These are phyloP conservation scores for Neofusicoccum ribis DNA, from an alignment of 2,329 filamentous ascomycete species.

Conservation along the genomic window DNA sequence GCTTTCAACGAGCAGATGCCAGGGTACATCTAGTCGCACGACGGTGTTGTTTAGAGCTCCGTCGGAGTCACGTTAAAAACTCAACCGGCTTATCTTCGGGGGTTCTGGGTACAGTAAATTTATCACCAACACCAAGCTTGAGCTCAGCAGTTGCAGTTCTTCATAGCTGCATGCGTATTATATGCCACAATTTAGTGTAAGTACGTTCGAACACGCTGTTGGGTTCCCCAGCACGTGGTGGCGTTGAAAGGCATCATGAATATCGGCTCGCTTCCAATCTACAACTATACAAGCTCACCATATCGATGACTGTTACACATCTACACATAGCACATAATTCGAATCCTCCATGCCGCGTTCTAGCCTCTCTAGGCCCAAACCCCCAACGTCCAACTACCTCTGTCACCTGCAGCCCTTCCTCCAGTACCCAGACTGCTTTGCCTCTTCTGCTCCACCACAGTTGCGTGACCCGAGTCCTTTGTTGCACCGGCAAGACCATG, in stretches of 20 bases:
- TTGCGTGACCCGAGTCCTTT: constrained; percentile 34
- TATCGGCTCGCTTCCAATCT: too few relatives aligned
- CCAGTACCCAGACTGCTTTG: constrained; percentile 9
- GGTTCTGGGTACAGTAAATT: neutral
- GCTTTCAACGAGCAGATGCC: neutral
- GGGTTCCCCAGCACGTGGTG: too few relatives aligned
- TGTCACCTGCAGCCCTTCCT: constrained; percentile 29
- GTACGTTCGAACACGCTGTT: too few relatives aligned
- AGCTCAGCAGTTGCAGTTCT: too few relatives aligned
- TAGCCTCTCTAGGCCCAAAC: constrained; percentile 35
- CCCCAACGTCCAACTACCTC: constrained; percentile 41
- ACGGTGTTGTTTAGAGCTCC: neutral
- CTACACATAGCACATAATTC: neutral
- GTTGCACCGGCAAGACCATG: constrained; percentile 66
- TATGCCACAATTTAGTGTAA: too few relatives aligned
- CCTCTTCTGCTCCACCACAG: constrained; percentile 11
- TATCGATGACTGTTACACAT: neutral
- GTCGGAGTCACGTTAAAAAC: neutral
- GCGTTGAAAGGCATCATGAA: too few relatives aligned
- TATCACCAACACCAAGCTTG: too few relatives aligned
- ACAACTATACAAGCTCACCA: too few relatives aligned
- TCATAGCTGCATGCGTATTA: too few relatives aligned
- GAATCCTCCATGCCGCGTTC: neutral
- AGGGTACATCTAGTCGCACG: neutral
- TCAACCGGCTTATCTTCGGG: constrained; percentile 1